These are phyloP conservation scores for Panicum virgatum DNA, from an alignment of 202 grass and related monocot genomes.

Conservation along the genomic window DNA sequence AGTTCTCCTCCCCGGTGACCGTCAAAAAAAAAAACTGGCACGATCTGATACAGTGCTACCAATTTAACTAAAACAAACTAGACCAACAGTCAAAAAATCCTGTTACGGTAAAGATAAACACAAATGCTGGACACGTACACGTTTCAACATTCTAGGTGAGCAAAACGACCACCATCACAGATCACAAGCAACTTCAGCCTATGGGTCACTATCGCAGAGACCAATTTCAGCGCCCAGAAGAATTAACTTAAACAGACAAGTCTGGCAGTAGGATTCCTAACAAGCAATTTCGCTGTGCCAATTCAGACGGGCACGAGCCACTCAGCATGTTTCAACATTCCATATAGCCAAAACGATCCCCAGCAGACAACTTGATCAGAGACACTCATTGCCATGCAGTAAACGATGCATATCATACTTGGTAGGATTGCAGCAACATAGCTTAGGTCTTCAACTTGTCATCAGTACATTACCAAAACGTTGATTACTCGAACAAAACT, in stretches of 20 bases:
- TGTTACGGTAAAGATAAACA: too few species aligned
- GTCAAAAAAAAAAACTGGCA: too few species aligned
- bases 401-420: slow-evolving; percentile 4
- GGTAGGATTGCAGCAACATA: slow-evolving; percentile 12
- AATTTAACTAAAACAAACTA: too few species aligned
- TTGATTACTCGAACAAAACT: slow-evolving; percentile 6
- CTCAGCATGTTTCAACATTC: neutral
- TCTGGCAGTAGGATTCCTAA: too few species aligned
- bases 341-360: neutral
- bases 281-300: neutral
- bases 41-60: too few species aligned
- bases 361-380: neutral
- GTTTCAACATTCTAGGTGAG: neutral
- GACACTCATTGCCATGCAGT: neutral
- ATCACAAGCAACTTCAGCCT: neutral
- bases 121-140: neutral
- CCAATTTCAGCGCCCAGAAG: neutral
- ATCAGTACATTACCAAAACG: slow-evolving; percentile 17
- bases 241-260: neutral
- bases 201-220: neutral
- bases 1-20: too few species aligned
- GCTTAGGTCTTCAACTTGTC: neutral
- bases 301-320: neutral
- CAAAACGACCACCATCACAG: neutral
- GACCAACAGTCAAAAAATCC: too few species aligned